Conservation (phyloP, 164 flowering plant genomes). For the Aristolochia californica region DNA sequence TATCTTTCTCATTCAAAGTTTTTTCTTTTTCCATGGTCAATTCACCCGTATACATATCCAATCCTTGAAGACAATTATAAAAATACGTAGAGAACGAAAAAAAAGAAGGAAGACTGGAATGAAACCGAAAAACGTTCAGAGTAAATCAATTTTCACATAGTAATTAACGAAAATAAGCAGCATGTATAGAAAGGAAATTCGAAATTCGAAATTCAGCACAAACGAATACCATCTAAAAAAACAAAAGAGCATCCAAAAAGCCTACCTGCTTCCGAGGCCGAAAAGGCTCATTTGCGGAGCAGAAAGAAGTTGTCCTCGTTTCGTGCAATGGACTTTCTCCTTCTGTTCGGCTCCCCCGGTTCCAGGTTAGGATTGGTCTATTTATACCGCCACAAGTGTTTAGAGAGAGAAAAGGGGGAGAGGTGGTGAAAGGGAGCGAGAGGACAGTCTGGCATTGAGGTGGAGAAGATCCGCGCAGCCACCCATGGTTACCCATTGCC, state of each 20-base stretch:
- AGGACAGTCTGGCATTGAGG: conserved; percentile 5
- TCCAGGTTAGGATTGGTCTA: background rate
- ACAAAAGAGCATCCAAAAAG: no score
- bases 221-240: background rate
- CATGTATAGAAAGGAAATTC: background rate
- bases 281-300: conserved; percentile 40
- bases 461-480: background rate
- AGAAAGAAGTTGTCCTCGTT: background rate
- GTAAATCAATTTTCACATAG: background rate
- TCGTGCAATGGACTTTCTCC: background rate
- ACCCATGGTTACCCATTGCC: background rate
- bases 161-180: background rate
- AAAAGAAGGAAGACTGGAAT: background rate
- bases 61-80: no score
- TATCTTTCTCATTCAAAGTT: no score
- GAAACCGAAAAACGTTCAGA: no score
- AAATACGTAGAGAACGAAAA: background rate
- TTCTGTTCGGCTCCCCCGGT: background rate
- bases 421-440: background rate
- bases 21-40: no score
- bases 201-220: background rate
- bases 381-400: background rate
- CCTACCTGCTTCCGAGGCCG: conserved; percentile 54
- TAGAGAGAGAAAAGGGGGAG: conserved; percentile 1
- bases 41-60: no score